Percentiles rank a stretch among this genome's conserved stretches.
Conservation (phyloP, 1,284 basidiomycete species). For the Laetiporus sulphureus region DNA sequence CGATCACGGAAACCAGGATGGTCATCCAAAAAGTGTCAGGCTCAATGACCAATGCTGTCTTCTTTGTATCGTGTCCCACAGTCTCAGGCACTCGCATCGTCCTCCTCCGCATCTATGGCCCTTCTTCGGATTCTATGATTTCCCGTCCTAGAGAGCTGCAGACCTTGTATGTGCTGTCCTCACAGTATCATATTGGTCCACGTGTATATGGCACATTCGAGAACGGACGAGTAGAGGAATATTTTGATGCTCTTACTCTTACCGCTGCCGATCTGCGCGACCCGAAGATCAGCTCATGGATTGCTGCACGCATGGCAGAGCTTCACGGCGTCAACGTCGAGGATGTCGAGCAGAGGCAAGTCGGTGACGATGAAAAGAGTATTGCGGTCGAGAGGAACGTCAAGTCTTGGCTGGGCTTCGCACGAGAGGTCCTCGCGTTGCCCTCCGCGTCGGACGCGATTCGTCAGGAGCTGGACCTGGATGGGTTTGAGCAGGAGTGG, state of each 20-base stretch:
- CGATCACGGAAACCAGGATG: conserved; percentile 44
- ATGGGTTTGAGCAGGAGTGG: conserved; percentile 60
- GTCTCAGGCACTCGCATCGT: conserved; percentile 55
- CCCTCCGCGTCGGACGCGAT: conserved; percentile 37
- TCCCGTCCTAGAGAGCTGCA: conserved; percentile 81
- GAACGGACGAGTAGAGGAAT: conserved; percentile 91
- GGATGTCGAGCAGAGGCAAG: conserved; percentile 45
- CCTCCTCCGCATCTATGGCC: conserved; percentile 85
- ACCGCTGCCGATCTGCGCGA: conserved; percentile 73
- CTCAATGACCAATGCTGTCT: conserved; percentile 89
- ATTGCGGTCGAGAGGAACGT: conserved; percentile 58
- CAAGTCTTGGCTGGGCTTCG: conserved; percentile 53
- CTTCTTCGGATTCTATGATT: conserved; percentile 80
- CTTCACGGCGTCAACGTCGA: conserved; percentile 85
- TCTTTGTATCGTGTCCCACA: conserved; percentile 73
- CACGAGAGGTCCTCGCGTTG: conserved; percentile 58
- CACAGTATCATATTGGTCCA: conserved; percentile 84
- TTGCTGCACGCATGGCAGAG: conserved; percentile 88
- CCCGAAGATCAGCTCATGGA: conserved; percentile 70
- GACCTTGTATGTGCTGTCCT: conserved; percentile 82
- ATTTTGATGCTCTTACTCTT: conserved; percentile 82
- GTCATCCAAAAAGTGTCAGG: conserved; percentile 81
- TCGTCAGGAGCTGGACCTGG: conserved; percentile 50
- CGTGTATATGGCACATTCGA: conserved; percentile 88
- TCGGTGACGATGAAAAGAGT: conserved; percentile 31